phyloP scores from a whole-genome alignment of 164 flowering plant genomes.

The Houttuynia cordata region DNA sequence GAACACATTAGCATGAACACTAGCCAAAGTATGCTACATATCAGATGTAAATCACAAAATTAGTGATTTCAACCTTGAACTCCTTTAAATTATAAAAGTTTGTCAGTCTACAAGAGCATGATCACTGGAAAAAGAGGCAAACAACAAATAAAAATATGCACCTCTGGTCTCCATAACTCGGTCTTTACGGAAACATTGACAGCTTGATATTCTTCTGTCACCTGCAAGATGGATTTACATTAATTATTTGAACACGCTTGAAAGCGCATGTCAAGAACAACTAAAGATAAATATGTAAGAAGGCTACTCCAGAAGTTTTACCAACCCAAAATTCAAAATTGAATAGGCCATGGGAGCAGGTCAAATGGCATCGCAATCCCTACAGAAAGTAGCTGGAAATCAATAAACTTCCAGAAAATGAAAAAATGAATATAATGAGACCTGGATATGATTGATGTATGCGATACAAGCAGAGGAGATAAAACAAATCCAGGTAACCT shows the following conservation, averaged over 20 bases:
- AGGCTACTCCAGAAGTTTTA: constrained; percentile 19
- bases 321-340: constrained; percentile 95
- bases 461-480: not conserved
- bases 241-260: not conserved
- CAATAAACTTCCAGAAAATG: not conserved
- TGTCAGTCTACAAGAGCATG: no score
- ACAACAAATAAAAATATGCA: not conserved
- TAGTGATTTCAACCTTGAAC: constrained; percentile 57
- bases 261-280: not conserved
- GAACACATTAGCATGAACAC: not conserved
- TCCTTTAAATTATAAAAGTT: no score
- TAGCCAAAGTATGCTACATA: not conserved
- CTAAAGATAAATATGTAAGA: constrained; percentile 7
- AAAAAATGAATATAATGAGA: not conserved
- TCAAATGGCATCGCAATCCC: constrained; percentile 80
- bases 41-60: not conserved
- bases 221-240: constrained; percentile 28
- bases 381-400: constrained; percentile 12
- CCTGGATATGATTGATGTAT: not conserved
- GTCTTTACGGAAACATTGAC: constrained; percentile 79
- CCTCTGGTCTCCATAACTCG: constrained; percentile 30
- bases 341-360: constrained; percentile 79
- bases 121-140: not conserved
- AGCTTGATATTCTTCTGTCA: constrained; percentile 72
- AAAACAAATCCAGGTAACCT: not conserved